Evolutionary conservation across 1,139 yeast genomes (phyloP).

Genomic region (Diutina rugosa): DNA sequence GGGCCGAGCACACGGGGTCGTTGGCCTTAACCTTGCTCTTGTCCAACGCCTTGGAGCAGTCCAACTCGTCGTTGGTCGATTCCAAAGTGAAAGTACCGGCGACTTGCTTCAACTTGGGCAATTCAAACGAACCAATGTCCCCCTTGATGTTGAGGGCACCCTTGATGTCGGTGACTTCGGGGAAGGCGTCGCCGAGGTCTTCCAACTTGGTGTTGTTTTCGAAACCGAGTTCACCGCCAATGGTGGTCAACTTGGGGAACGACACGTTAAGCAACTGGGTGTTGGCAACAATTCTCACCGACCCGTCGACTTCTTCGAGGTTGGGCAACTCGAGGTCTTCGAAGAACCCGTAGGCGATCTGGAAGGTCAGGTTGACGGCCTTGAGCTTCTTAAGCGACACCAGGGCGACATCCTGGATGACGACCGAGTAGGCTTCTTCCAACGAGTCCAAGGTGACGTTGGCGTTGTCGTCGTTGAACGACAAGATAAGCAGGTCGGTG

Average conservation of each 20-base stretch:
- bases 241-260: slow-evolving; percentile 17
- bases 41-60: slow-evolving; percentile 21
- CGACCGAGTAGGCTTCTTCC: slow-evolving; percentile 31
- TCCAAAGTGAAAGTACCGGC: slow-evolving; percentile 30
- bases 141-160: slow-evolving; percentile 34
- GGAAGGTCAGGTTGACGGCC: slow-evolving; percentile 29
- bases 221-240: slow-evolving; percentile 32
- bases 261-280: slow-evolving; percentile 23
- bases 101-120: slow-evolving; percentile 24
- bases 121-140: slow-evolving; percentile 24
- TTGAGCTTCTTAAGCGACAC: slow-evolving; percentile 22
- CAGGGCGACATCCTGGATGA: slow-evolving; percentile 27
- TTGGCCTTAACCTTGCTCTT: slow-evolving; percentile 30
- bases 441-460: slow-evolving; percentile 23
- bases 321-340: slow-evolving; percentile 17
- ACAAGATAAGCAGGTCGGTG: slow-evolving; percentile 22
- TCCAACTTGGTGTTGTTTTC: slow-evolving; percentile 30
- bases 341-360: slow-evolving; percentile 28
- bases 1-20: slow-evolving; percentile 31
- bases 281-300: slow-evolving; percentile 30
- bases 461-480: slow-evolving; percentile 32
- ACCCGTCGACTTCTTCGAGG: slow-evolving; percentile 25
- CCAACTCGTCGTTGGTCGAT: slow-evolving; percentile 26
- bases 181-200: slow-evolving; percentile 18
- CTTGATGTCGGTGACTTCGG: slow-evolving; percentile 18